phyloP scores from a whole-genome alignment of 164 flowering plant species.

The Magnolia officinalis region DNA sequence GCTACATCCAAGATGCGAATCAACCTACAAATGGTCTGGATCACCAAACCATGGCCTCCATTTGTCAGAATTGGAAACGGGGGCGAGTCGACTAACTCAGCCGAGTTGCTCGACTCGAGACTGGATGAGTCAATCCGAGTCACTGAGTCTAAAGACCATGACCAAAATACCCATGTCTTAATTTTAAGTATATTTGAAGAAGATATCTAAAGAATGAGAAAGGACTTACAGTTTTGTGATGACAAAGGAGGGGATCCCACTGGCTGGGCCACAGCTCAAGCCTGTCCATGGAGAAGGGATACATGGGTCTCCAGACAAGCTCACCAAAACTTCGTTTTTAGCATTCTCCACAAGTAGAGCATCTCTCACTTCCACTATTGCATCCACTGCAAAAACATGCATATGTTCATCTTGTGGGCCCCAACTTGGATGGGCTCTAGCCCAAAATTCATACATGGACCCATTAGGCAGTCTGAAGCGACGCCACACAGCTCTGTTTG shows the following conservation, averaged over 20 bases:
- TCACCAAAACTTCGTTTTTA: slow-evolving; percentile 29
- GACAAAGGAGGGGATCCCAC: slow-evolving; percentile 21
- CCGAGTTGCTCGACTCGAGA: no score
- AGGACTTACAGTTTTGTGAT: slow-evolving; percentile 40
- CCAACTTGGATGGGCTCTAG: no score
- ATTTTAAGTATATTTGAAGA: background rate
- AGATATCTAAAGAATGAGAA: background rate
- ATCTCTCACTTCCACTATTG: slow-evolving; percentile 36
- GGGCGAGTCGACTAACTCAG: background rate
- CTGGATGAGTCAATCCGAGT: no score
- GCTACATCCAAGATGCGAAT: background rate
- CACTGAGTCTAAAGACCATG: no score
- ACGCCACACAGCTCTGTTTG: no score
- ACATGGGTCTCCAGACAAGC: slow-evolving; percentile 78
- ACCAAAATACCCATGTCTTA: no score
- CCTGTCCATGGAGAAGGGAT: slow-evolving; percentile 53
- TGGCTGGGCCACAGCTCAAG: slow-evolving; percentile 30
- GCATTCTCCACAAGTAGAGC: slow-evolving; percentile 39
- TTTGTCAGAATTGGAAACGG: background rate
- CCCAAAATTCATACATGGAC: no score
- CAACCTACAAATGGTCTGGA: background rate
- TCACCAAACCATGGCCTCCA: background rate
- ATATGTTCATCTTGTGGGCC: background rate
- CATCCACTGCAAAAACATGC: slow-evolving; percentile 33
- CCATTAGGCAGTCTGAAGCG: no score